Evolutionary conservation across 1,284 basidiomycete genomes (phyloP), one percentile per base, ranked within the genome.

Genomic region (Boletus sp.): DNA sequence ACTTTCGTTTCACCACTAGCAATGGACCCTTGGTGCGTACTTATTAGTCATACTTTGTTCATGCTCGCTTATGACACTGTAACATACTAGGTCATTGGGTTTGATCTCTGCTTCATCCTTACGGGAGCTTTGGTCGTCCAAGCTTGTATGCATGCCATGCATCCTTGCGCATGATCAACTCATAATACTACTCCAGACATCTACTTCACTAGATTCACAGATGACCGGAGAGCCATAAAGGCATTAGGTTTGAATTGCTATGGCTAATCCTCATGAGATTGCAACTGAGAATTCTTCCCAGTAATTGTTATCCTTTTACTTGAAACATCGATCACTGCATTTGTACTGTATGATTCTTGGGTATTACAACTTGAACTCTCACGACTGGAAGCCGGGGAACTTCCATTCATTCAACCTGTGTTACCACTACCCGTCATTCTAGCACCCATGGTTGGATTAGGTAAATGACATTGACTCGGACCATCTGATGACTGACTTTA

Each of bases 301-400:
- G 68, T 71, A 2, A 56, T 23, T 2, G 23, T 37, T 6, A n/a
- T 66, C 23, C 56, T 70, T 47, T 4, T 68, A 2, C 43, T 70
- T 17, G 71, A 73, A 53, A 44, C 27, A 2, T 13, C 47, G 10
- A 68, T 70, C 8, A 61, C 65, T 16, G 33, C 17, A 5, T 31
- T 60, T 8, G 31, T n/a, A 27, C 68, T 71, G 31, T 38, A n/a
- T 30, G 50, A 21, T 0, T 63, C 69, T 61, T 67, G 58, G 70
- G n/a, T 2, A 19, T 33, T 30, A 11, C n/a, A n/a, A n/a, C n/a
- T n/a, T n/a, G n/a, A n/a, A n/a, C n/a, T n/a, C n/a, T n/a, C n/a
- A n/a, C n/a, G n/a, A n/a, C n/a, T n/a, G n/a, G n/a, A n/a, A n/a
- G n/a, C n/a, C n/a, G n/a, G n/a, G n/a, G n/a, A n/a, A n/a, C n/a